Percentiles rank a stretch among this genome's conserved stretches.
phyloP scores from a whole-genome alignment of 257 asterid genomes.

The Lithospermum erythrorhizon region DNA sequence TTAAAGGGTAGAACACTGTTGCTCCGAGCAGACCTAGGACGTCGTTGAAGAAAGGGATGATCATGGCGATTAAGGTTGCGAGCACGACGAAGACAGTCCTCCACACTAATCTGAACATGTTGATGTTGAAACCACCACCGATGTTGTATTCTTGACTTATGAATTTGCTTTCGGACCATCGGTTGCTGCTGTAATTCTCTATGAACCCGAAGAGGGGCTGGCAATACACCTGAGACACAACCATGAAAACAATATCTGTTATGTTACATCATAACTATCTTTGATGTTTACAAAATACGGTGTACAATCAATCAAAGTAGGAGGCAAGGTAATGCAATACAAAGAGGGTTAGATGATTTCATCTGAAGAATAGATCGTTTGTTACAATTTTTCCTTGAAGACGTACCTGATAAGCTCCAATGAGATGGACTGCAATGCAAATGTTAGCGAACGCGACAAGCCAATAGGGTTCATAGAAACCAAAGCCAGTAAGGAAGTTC shows the following conservation, averaged over 20 bases:
- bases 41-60: slow-evolving; percentile 47
- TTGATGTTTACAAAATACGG: too few species aligned
- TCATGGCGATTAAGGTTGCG: slow-evolving; percentile 44
- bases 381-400: too few species aligned
- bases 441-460: slow-evolving; percentile 44
- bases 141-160: slow-evolving; percentile 23
- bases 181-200: slow-evolving; percentile 20
- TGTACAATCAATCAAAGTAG: too few species aligned
- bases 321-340: too few species aligned
- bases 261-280: too few species aligned
- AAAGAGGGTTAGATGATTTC: too few species aligned
- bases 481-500: slow-evolving; percentile 56
- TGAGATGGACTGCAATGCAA: slow-evolving; percentile 47
- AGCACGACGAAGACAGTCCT: slow-evolving; percentile 33
- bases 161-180: slow-evolving; percentile 39
- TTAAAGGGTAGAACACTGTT: slow-evolving; percentile 39
- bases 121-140: slow-evolving; percentile 13
- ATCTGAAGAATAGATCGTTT: too few species aligned
- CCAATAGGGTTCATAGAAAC: slow-evolving; percentile 58
- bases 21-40: slow-evolving; percentile 51
- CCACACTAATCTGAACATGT: slow-evolving; percentile 40
- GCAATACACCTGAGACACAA: slow-evolving; percentile 29
- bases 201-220: slow-evolving; percentile 46
- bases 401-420: slow-evolving; percentile 56
- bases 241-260: too few species aligned